These are phyloP conservation scores for Nakaseomyces bracarensis DNA, from an alignment of 1,139 yeast species.

Conservation along the genomic window DNA sequence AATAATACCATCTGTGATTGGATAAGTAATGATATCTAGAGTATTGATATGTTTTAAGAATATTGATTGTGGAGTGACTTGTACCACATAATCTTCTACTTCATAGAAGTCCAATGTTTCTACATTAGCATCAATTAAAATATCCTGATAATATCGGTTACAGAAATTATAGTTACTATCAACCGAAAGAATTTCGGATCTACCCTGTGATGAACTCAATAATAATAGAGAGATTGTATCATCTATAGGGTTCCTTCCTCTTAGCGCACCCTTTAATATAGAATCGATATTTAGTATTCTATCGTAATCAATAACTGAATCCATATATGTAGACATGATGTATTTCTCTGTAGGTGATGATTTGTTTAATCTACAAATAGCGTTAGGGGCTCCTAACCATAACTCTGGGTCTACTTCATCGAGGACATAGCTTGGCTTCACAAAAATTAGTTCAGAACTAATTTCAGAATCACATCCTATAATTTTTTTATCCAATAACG, in stretches of 20 bases:
- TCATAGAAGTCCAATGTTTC: conserved; percentile 2
- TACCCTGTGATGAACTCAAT: background rate
- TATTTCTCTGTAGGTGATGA: background rate
- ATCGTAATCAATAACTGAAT: background rate
- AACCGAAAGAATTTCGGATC: background rate
- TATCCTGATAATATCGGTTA: background rate
- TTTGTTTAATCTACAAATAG: background rate
- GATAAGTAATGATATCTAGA: background rate
- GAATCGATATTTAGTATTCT: background rate
- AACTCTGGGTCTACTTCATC: background rate
- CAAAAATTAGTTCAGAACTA: background rate
- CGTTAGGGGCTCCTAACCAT: conserved; percentile 1
- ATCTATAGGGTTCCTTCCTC: background rate
- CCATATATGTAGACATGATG: background rate
- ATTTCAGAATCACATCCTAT: conserved; percentile 1
- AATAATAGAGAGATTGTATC: background rate
- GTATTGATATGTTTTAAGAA: background rate
- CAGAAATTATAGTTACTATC: background rate
- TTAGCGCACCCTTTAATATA: background rate
- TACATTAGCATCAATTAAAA: background rate
- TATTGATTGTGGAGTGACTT: background rate
- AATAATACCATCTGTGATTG: background rate
- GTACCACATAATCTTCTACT: background rate
- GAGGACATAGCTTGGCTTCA: background rate
- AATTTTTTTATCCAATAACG: background rate